Base-by-base conservation (phyloP, 768 basidiomycete species). In the Mycena filopes region DNA sequence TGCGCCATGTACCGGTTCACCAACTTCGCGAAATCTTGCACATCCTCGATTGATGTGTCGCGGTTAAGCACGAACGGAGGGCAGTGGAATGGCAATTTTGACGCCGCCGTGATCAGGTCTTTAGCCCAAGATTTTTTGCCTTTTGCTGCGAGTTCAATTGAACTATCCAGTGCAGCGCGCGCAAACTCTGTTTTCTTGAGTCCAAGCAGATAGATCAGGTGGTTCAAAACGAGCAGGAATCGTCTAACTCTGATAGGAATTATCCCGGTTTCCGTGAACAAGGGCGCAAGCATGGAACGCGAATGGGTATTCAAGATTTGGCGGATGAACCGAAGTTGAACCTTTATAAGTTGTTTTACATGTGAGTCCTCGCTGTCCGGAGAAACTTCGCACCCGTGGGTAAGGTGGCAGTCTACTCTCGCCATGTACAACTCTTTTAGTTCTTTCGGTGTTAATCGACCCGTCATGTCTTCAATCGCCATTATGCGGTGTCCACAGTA, bases 91-190 rank as follows among this genome's bases (percentile, higher is more conserved):
- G 38, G 51, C 5, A 54, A 38, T 41, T 23, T 40, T 41, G 51
- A 54, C 36, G 51, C 51, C 26, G 51, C 36, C 23, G n/a, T 54
- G 21, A 41, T 40, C 26, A 54, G 18, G 41, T 40, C 51, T 9
- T 26, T 54, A 21, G 51, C 47, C 51, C 51, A 54, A 12, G 31
- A 54, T 8, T 18, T 40, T 54, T 54, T 54, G n/a, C 29, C 48
- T 8, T 8, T 4, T 11, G 51, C 38, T 10, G 15, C 11, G 2
- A 54, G 51, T 41, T 54, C 51, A 10, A 54, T 2, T 26, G 51
- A 54, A 41, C 51, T 40, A 12, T 40, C n/a, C 2, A 54, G 51
- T 16, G 38, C 23, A 18, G 51, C 51, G 13, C 23, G 51, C 3
- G 51, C 11, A 18, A 40, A 54, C 15, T 38, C 3, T 21, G 4